Conservation (phyloP, 257 asterid species). For the Marsdenia floribunda region DNA sequence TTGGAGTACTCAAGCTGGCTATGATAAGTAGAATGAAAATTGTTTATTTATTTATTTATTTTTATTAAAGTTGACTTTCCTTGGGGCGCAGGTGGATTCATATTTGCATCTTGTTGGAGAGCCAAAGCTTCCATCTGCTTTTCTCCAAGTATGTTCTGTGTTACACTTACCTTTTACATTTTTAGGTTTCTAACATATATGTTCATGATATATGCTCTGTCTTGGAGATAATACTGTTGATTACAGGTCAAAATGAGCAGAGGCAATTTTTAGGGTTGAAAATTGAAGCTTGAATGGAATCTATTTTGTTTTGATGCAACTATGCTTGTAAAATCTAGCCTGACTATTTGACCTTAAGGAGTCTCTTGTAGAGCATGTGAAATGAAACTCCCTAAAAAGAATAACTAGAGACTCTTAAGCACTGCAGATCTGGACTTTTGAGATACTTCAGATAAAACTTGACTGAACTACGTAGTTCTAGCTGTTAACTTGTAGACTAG, state of each 20-base stretch:
- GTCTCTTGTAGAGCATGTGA: not conserved
- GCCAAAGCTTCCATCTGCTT: constrained; percentile 91
- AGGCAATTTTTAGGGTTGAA: not conserved
- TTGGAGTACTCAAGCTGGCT: not conserved
- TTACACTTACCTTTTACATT: constrained; percentile 4
- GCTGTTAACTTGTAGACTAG: not conserved
- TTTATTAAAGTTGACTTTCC: not conserved
- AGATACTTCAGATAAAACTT: not conserved
- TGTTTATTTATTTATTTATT: not conserved
- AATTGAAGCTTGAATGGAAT: not conserved
- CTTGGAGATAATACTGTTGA: no score
- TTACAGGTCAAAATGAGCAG: not conserved
- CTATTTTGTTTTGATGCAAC: not conserved
- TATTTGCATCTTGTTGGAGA: constrained; percentile 82
- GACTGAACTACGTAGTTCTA: not conserved
- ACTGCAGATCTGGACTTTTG: not conserved
- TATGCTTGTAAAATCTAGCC: not conserved
- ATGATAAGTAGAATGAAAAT: not conserved
- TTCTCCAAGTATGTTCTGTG: constrained; percentile 69
- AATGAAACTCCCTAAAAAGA: not conserved
- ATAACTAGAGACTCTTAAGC: not conserved
- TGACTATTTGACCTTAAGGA: not conserved
- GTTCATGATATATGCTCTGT: not conserved
- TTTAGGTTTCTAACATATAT: not conserved
- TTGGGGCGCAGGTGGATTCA: constrained; percentile 81